phyloP scores from a whole-genome alignment of 2,329 filamentous ascomycete genomes.

The Pleoardoris graminearum region DNA sequence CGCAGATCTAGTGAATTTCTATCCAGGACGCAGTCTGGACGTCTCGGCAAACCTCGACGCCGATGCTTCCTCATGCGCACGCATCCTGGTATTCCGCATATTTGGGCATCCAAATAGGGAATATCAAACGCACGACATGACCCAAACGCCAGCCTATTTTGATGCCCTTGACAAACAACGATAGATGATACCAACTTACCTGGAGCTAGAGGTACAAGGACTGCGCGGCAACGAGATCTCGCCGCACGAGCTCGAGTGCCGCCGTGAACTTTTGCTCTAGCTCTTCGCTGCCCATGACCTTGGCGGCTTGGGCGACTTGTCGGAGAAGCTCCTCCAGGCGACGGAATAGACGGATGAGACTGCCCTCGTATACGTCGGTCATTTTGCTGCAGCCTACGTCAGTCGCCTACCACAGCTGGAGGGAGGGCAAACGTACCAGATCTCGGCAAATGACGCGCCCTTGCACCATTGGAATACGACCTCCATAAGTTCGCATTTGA shows the following conservation, averaged over 20 bases:
- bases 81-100: slow-evolving; percentile 10
- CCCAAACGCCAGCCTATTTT: slow-evolving; percentile 16
- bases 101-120: slow-evolving; percentile 18
- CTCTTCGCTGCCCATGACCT: slow-evolving; percentile 98
- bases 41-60: slow-evolving; percentile 19
- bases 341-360: slow-evolving; percentile 92
- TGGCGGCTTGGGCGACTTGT: slow-evolving; percentile 93
- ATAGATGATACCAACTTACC: slow-evolving; percentile 8
- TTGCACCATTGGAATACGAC: slow-evolving; percentile 92
- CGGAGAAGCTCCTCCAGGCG: slow-evolving; percentile 90
- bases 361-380: slow-evolving; percentile 98
- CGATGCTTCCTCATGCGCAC: slow-evolving; percentile 17
- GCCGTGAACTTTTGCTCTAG: slow-evolving; percentile 89
- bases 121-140: slow-evolving; percentile 21
- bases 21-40: slow-evolving; percentile 24
- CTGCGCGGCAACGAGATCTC: slow-evolving; percentile 94
- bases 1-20: slow-evolving; percentile 39
- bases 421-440: slow-evolving; percentile 69
- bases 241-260: slow-evolving; percentile 79
- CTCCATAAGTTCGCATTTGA: slow-evolving; percentile 97
- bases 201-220: slow-evolving; percentile 73
- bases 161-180: slow-evolving; percentile 15
- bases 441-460: slow-evolving; percentile 86
- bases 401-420: slow-evolving; percentile 1
- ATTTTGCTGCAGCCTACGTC: slow-evolving; percentile 74